These are phyloP conservation scores for Botrytis byssoidea DNA, from an alignment of 2,329 filamentous ascomycete genomes.

Conservation along the genomic window DNA sequence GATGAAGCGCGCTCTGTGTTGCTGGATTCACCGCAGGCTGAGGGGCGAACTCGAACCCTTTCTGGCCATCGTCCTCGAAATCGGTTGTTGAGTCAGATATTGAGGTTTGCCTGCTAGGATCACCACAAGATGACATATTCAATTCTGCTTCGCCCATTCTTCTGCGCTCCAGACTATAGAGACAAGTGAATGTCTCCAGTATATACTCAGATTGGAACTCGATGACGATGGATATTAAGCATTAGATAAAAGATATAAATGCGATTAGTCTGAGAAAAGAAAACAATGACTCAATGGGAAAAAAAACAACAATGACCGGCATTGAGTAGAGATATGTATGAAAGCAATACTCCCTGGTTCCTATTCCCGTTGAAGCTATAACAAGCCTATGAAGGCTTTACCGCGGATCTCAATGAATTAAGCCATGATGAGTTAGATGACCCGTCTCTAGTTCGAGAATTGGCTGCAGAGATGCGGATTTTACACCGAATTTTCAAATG, in stretches of 20 bases:
- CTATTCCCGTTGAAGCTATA: not conserved
- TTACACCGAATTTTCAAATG: not conserved
- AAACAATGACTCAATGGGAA: not conserved
- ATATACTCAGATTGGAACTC: not conserved
- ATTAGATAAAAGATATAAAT: not conserved
- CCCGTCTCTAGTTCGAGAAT: not conserved
- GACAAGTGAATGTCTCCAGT: not conserved
- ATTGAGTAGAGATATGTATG: not conserved
- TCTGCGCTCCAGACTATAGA: not conserved
- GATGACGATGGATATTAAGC: not conserved
- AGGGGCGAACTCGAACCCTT: not conserved
- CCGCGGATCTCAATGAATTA: conserved; percentile 5
- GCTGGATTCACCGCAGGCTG: conserved; percentile 6
- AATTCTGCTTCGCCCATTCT: conserved; percentile 29
- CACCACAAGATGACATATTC: conserved; percentile 24
- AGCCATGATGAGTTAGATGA: conserved; percentile 17
- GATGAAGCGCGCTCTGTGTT: conserved; percentile 15
- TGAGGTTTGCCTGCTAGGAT: conserved; percentile 24
- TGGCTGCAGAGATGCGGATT: conserved; percentile 13
- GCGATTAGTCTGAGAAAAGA: not conserved
- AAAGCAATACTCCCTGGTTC: not conserved
- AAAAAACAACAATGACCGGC: not conserved
- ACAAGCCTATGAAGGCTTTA: not conserved
- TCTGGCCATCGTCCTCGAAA: conserved; percentile 21
- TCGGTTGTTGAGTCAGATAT: conserved; percentile 18